phyloP scores from a whole-genome alignment of 1,139 yeast species.

The Nematodospora anomalae region DNA sequence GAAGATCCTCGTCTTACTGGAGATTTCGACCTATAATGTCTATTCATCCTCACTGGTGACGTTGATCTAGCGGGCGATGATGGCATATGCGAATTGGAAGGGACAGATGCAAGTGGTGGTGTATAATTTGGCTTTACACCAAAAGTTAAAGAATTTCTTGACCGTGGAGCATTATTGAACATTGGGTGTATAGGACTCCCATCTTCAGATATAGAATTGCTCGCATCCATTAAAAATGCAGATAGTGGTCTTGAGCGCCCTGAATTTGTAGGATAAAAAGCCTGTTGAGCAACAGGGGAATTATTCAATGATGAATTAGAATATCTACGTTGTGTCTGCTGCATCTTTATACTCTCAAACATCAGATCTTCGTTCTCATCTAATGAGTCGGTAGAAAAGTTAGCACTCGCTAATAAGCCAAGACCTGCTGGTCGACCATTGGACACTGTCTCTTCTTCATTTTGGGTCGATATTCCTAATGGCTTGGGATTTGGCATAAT shows the following conservation, averaged over 20 bases:
- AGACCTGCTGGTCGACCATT: constrained; percentile 12
- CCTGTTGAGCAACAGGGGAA: constrained; percentile 25
- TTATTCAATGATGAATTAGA: constrained; percentile 24
- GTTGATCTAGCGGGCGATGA: constrained; percentile 33
- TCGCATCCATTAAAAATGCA: constrained; percentile 33
- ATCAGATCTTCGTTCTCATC: constrained; percentile 5
- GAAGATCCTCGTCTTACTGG: constrained; percentile 29
- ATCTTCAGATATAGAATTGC: constrained; percentile 32
- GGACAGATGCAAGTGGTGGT: constrained; percentile 12
- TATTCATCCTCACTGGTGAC: constrained; percentile 31
- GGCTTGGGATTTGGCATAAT: background rate
- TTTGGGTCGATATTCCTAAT: background rate
- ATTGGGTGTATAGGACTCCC: constrained; percentile 24
- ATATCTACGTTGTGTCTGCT: constrained; percentile 18
- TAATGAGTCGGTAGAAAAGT: constrained; percentile 46
- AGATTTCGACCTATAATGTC: constrained; percentile 33
- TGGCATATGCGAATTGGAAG: constrained; percentile 15
- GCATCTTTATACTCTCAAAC: background rate
- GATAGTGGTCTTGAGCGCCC: constrained; percentile 40
- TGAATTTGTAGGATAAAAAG: constrained; percentile 19
- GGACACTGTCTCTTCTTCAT: constrained; percentile 5
- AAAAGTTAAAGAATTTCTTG: constrained; percentile 19
- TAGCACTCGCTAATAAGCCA: constrained; percentile 36
- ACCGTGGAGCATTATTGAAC: constrained; percentile 23
- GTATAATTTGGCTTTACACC: constrained; percentile 11